These are phyloP conservation scores for Nothophaeocryptopus gaeumannii DNA, from an alignment of 2,329 filamentous ascomycete genomes.

Conservation along the genomic window DNA sequence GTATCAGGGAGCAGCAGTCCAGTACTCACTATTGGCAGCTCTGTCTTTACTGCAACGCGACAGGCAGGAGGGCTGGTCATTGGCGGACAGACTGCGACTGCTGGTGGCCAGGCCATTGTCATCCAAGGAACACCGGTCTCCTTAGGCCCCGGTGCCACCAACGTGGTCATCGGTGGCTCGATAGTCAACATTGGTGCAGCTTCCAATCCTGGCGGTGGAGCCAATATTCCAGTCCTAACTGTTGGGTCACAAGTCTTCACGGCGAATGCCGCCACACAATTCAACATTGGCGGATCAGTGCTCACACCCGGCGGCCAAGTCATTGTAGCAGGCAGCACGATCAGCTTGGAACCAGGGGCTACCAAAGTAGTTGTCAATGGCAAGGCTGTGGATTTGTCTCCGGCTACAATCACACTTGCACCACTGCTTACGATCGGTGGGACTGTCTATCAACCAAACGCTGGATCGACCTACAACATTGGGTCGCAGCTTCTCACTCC, in stretches of 20 bases:
- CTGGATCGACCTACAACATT: slow-evolving; percentile 35
- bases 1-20: background rate
- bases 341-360: slow-evolving; percentile 42
- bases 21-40: slow-evolving; percentile 18
- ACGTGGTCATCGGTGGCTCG: slow-evolving; percentile 36
- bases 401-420: slow-evolving; percentile 31
- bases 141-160: slow-evolving; percentile 36
- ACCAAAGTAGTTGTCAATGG: slow-evolving; percentile 42
- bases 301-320: slow-evolving; percentile 39
- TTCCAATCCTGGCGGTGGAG: slow-evolving; percentile 17
- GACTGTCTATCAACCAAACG: slow-evolving; percentile 30
- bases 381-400: slow-evolving; percentile 34
- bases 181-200: slow-evolving; percentile 20
- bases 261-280: slow-evolving; percentile 48
- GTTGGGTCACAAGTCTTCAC: slow-evolving; percentile 42
- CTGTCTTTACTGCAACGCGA: slow-evolving; percentile 22
- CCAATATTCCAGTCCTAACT: slow-evolving; percentile 37
- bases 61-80: slow-evolving; percentile 23
- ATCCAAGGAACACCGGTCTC: slow-evolving; percentile 37
- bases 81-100: slow-evolving; percentile 28
- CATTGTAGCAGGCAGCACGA: slow-evolving; percentile 38
- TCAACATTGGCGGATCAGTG: slow-evolving; percentile 39
- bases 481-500: slow-evolving; percentile 18
- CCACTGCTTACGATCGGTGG: slow-evolving; percentile 32
- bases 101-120: slow-evolving; percentile 30